Evolutionary conservation across 441 rosid genomes (phyloP).

Genomic region (Geranium incanum): DNA sequence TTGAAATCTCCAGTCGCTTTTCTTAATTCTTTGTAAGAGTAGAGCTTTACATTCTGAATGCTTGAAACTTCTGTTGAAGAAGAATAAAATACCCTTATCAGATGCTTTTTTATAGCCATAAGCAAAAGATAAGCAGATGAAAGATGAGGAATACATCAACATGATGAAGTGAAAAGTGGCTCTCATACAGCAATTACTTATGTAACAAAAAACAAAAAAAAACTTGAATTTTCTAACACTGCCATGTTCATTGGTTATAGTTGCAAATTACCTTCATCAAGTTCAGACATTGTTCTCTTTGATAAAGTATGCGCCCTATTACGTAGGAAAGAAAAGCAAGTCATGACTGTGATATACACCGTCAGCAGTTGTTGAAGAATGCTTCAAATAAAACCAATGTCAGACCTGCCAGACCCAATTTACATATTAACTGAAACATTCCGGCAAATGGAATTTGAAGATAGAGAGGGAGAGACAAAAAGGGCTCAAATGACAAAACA

Average conservation of each 20-base stretch:
- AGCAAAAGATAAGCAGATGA: neutral
- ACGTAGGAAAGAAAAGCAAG: constrained; percentile 51
- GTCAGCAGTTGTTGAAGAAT: constrained; percentile 12
- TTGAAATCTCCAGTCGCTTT: constrained; percentile 66
- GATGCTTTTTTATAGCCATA: constrained; percentile 8
- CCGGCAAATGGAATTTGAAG: neutral
- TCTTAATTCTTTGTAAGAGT: constrained; percentile 53
- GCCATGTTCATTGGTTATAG: neutral
- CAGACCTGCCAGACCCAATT: constrained; percentile 27
- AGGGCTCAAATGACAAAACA: neutral
- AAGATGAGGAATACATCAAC: neutral
- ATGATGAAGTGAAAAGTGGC: neutral
- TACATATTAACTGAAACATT: neutral
- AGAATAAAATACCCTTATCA: constrained; percentile 12
- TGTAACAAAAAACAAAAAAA: neutral
- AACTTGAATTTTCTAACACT: neutral
- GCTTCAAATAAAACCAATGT: constrained; percentile 21
- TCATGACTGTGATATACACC: constrained; percentile 36
- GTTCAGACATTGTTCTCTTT: constrained; percentile 23
- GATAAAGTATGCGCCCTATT: constrained; percentile 20
- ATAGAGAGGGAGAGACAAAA: neutral
- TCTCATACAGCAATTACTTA: neutral
- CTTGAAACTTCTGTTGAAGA: constrained; percentile 38
- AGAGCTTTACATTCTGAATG: constrained; percentile 43
- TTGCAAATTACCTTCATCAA: constrained; percentile 48